A percentile compares a stretch with the other conserved stretches of the same genome.
Evolutionary conservation across 2,329 filamentous ascomycete species (phyloP).

Genomic region (Phaeophleospora eucalypticola): DNA sequence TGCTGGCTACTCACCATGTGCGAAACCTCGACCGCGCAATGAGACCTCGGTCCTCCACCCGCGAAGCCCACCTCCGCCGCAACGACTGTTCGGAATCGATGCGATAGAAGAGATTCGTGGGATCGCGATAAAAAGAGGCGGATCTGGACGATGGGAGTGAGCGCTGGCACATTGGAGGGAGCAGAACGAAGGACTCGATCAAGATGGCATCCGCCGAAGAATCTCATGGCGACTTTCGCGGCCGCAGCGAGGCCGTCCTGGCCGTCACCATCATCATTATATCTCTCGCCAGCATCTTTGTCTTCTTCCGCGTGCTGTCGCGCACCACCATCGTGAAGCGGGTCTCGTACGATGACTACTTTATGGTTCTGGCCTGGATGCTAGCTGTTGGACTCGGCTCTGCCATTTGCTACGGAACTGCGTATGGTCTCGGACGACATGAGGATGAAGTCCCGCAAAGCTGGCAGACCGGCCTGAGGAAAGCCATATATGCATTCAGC

Average conservation of each 20-base stretch:
- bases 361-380: conserved; percentile 76
- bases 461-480: conserved; percentile 53
- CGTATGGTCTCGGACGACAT: conserved; percentile 64
- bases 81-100: too few relatives aligned
- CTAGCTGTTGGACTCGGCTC: conserved; percentile 65
- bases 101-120: too few relatives aligned
- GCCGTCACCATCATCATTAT: conserved; percentile 67
- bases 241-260: conserved; percentile 52
- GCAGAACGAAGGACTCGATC: too few relatives aligned
- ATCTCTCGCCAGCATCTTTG: conserved; percentile 67
- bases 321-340: conserved; percentile 68
- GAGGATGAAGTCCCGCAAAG: conserved; percentile 55
- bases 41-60: too few relatives aligned
- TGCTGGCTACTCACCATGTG: too few relatives aligned
- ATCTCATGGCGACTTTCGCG: conserved; percentile 27
- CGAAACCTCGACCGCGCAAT: too few relatives aligned
- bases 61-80: too few relatives aligned
- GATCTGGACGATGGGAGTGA: too few relatives aligned
- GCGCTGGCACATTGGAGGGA: too few relatives aligned
- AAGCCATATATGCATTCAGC: conserved; percentile 56
- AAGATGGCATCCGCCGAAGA: too few relatives aligned
- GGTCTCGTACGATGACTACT: conserved; percentile 72
- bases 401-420: conserved; percentile 60
- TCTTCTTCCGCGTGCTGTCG: conserved; percentile 68
- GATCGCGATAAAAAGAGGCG: too few relatives aligned